Conservation (phyloP, 2,329 filamentous ascomycete species). For the Lachnellula cervina region DNA sequence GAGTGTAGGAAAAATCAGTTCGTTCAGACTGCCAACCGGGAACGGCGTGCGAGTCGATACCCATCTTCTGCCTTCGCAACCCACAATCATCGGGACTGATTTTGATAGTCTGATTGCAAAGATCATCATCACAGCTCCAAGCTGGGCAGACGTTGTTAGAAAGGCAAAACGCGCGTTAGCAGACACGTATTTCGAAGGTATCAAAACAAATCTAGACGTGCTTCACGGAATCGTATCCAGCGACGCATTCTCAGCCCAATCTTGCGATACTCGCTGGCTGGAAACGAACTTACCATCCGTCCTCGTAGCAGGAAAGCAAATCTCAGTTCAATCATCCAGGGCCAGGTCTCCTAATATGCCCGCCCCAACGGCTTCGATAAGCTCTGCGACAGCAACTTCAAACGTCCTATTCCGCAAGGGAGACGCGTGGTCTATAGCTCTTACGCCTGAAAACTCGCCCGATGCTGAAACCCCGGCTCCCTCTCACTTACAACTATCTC, state of each 20-base stretch:
- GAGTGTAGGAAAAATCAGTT: slow-evolving; percentile 54
- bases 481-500: slow-evolving; percentile 50
- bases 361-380: slow-evolving; percentile 11
- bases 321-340: slow-evolving; percentile 32
- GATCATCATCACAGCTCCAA: slow-evolving; percentile 41
- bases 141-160: slow-evolving; percentile 45
- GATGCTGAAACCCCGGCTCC: slow-evolving; percentile 24
- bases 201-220: slow-evolving; percentile 54
- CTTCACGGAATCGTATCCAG: slow-evolving; percentile 49
- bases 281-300: slow-evolving; percentile 40
- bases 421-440: slow-evolving; percentile 51
- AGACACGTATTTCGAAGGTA: slow-evolving; percentile 50
- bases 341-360: slow-evolving; percentile 28
- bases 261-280: slow-evolving; percentile 54
- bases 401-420: slow-evolving; percentile 51
- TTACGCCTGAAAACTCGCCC: slow-evolving; percentile 33
- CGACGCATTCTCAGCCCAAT: slow-evolving; percentile 42
- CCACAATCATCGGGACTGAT: slow-evolving; percentile 40
- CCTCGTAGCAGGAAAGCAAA: slow-evolving; percentile 31
- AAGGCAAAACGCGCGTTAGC: slow-evolving; percentile 52
- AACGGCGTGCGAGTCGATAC: slow-evolving; percentile 48
- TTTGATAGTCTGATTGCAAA: slow-evolving; percentile 46
- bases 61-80: slow-evolving; percentile 34
- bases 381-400: slow-evolving; percentile 26
- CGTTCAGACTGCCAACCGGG: slow-evolving; percentile 50